These are phyloP conservation scores for Boletus tomentosulus DNA, from an alignment of 768 basidiomycete genomes.

Conservation along the genomic window DNA sequence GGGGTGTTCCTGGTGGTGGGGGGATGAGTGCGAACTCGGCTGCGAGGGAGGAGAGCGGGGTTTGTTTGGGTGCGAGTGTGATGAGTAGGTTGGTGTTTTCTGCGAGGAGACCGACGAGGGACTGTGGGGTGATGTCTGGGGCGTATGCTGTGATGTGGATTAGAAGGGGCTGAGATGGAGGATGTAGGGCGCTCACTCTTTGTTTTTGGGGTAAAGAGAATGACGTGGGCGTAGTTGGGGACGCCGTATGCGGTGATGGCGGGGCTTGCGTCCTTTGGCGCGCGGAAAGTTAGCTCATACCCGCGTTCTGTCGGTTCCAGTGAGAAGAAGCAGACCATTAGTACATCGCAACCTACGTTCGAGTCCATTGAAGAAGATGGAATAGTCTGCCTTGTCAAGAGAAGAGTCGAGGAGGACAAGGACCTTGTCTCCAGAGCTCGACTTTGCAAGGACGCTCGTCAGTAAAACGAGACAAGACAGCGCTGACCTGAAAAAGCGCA, in stretches of 20 bases:
- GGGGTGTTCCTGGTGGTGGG: slow-evolving; percentile 76
- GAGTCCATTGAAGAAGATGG: slow-evolving; percentile 77
- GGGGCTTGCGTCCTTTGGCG: slow-evolving; percentile 70
- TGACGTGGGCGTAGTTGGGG: slow-evolving; percentile 77
- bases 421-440: slow-evolving; percentile 79
- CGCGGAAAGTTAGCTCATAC: slow-evolving; percentile 82
- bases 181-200: slow-evolving; percentile 53
- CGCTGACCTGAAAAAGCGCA: slow-evolving; percentile 28
- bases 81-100: slow-evolving; percentile 80
- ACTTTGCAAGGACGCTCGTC: slow-evolving; percentile 43
- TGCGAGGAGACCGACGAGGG: slow-evolving; percentile 65
- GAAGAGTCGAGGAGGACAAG: slow-evolving; percentile 79
- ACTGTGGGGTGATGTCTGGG: slow-evolving; percentile 76
- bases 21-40: slow-evolving; percentile 90
- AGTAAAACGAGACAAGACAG: slow-evolving; percentile 30
- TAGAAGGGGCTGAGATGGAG: background rate
- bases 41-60: slow-evolving; percentile 70
- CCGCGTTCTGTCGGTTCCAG: slow-evolving; percentile 55
- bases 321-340: background rate
- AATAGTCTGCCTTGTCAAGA: slow-evolving; percentile 64
- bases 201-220: slow-evolving; percentile 79
- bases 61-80: slow-evolving; percentile 72
- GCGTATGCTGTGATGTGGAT: slow-evolving; percentile 49
- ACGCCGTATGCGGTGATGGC: slow-evolving; percentile 65
- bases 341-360: slow-evolving; percentile 46